These are phyloP conservation scores for Colletotrichum tabaci DNA, from an alignment of 2,329 filamentous ascomycete genomes.

Conservation along the genomic window DNA sequence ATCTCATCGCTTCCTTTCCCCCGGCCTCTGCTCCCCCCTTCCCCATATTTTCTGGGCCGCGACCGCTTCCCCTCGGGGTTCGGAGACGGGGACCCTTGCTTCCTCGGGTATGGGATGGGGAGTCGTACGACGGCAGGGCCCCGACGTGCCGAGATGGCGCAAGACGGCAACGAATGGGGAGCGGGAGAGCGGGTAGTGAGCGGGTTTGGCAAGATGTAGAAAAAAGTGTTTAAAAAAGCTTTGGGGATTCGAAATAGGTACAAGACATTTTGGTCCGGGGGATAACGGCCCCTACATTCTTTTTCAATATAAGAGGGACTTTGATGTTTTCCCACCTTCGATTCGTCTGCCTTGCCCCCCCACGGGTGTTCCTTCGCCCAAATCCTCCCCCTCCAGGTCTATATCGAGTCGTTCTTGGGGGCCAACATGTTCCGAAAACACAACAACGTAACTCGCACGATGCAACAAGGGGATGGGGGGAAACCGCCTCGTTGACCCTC, in stretches of 20 bases:
- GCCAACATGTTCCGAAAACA: conserved; percentile 17
- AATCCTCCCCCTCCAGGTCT: conserved; percentile 11
- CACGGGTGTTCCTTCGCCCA: not conserved
- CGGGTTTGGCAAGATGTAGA: not conserved
- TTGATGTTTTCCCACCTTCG: not conserved
- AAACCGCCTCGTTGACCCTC: not conserved
- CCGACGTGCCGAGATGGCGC: conserved; percentile 21
- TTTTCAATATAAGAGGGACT: not conserved
- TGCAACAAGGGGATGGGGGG: not conserved
- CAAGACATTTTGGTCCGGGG: not conserved
- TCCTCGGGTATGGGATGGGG: conserved; percentile 18
- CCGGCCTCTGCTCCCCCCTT: not conserved
- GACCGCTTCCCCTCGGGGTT: conserved; percentile 31
- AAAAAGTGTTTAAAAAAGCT: conserved; percentile 1
- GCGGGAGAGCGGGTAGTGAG: conserved; percentile 1
- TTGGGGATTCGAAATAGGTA: not conserved
- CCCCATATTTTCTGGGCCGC: conserved; percentile 33
- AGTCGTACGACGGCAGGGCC: conserved; percentile 37
- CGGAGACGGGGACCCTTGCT: conserved; percentile 26
- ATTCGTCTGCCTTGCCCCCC: not conserved
- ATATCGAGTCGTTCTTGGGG: conserved; percentile 17
- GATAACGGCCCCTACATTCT: not conserved
- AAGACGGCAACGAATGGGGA: conserved; percentile 18
- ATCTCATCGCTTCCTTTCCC: conserved; percentile 20
- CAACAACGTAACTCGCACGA: conserved; percentile 5